Percentiles rank a stretch among this genome's conserved stretches.
These are phyloP conservation scores for Catunica adiposa DNA, from an alignment of 2,329 filamentous ascomycete genomes.

Conservation along the genomic window DNA sequence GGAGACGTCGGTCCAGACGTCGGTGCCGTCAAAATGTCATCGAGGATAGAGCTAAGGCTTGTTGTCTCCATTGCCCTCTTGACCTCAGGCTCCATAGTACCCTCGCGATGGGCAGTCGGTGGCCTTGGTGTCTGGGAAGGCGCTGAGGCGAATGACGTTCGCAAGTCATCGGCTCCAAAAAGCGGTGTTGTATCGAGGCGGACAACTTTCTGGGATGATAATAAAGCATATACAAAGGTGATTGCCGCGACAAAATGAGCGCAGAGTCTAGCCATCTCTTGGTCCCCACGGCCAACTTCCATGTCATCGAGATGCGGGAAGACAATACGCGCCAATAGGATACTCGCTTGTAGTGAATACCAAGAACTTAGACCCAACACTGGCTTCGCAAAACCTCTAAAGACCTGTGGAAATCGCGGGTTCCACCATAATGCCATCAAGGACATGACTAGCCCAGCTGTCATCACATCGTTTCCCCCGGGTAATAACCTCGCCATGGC, in stretches of 20 bases:
- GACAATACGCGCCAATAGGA: constrained; percentile 37
- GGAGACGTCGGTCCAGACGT: constrained; percentile 16
- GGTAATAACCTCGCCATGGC: constrained; percentile 26
- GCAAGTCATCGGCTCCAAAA: constrained; percentile 22
- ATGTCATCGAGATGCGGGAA: constrained; percentile 29
- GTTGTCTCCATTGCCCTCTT: constrained; percentile 21
- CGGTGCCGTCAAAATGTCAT: constrained; percentile 25
- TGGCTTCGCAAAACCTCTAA: constrained; percentile 42
- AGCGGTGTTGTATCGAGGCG: constrained; percentile 41
- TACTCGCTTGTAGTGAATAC: constrained; percentile 47
- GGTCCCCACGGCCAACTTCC: constrained; percentile 24
- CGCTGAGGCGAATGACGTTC: constrained; percentile 1
- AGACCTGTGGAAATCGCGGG: constrained; percentile 43
- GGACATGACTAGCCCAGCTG: constrained; percentile 32
- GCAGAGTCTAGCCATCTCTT: constrained; percentile 27
- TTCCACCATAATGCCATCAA: constrained; percentile 50
- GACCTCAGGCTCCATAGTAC: constrained; percentile 3
- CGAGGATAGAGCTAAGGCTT: constrained; percentile 31
- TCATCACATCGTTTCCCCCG: constrained; percentile 25
- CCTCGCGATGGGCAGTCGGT: background rate
- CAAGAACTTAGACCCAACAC: constrained; percentile 45
- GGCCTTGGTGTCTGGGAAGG: background rate
- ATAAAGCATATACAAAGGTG: constrained; percentile 29
- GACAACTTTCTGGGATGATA: constrained; percentile 9
- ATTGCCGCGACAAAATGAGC: constrained; percentile 39